Evolutionary conservation across 805 yeast species (phyloP), one percentile per base, ranked within the genome.

Genomic region (Nakazawaea ambrosiae): DNA sequence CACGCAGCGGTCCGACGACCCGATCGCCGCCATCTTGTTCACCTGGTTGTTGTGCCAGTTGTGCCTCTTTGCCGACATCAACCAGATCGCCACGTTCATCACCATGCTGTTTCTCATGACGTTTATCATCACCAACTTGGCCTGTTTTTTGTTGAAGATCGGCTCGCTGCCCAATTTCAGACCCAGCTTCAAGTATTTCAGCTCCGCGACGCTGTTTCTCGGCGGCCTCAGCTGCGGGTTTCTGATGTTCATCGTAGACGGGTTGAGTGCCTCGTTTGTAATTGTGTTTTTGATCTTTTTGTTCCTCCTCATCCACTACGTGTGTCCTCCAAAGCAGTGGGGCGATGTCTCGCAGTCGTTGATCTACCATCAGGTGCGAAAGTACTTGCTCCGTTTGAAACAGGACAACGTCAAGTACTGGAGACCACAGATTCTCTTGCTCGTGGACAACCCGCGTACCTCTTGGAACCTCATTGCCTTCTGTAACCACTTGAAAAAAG

Each of bases 81-180:
- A 92, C 59, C 85, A 83, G 56, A 88, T 92, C 57, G 98, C 98
- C 2, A 82, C 94, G 0, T 80, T 88, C 50, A 90, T 92, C 44
- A 90, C 97, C 1, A 88, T 94, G 97, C 96, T 98, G 0, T 90
- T 88, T 51, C 66, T 92, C 36, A 85, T 90, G 92, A 92, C 99
- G 0, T 92, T 92, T 51, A 81, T 90, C 33, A 96, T 90, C 2
- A 88, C 95, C 25, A 92, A 92, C 51, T 58, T 90, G 45, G 97
- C 98, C 2, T 94, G 98, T 55, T 88, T 90, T 53, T 59, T 92
- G 37, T 67, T 92, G 48, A 82, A 81, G 45, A 62, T 92, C 4
- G 90, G 96, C 0, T 76, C 96, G 1, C 98, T 98, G 4, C 98
- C 99, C n/a, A 92, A 94, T 56, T 92, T 92, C 60, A 68, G 99